Evolutionary conservation across 2,329 filamentous ascomycete species (phyloP).

Genomic region (Salinomyces thailandicus): DNA sequence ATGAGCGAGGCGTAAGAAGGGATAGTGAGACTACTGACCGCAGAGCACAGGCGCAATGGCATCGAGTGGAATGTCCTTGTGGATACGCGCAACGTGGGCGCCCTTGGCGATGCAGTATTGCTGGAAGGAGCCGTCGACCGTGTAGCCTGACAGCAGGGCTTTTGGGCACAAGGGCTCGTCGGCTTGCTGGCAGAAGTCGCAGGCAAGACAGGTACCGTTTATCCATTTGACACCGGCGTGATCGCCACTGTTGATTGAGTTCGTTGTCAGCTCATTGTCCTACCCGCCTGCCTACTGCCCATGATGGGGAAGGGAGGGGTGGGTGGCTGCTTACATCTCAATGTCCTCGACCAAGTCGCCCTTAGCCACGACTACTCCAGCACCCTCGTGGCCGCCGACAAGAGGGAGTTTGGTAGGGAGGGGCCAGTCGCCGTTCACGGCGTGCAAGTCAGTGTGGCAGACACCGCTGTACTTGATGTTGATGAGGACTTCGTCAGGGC

Average conservation of each 20-base stretch:
- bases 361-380: conserved; percentile 69
- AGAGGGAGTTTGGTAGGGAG: conserved; percentile 71
- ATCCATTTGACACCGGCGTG: conserved; percentile 85
- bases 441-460: conserved; percentile 76
- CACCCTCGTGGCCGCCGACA: conserved; percentile 70
- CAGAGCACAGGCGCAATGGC: conserved; percentile 63
- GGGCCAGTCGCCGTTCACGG: conserved; percentile 82
- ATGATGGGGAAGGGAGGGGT: not conserved
- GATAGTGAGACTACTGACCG: conserved; percentile 3
- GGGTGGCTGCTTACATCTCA: conserved; percentile 40
- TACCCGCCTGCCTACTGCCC: conserved; percentile 1
- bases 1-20: not conserved
- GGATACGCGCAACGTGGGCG: conserved; percentile 70
- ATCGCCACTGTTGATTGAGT: conserved; percentile 47
- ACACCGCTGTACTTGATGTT: conserved; percentile 87
- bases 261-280: not conserved
- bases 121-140: conserved; percentile 87
- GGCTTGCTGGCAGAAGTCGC: conserved; percentile 68
- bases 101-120: conserved; percentile 85
- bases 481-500: conserved; percentile 77
- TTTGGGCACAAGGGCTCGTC: conserved; percentile 77
- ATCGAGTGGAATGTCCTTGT: conserved; percentile 65
- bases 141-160: conserved; percentile 74
- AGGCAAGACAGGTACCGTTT: conserved; percentile 74
- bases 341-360: conserved; percentile 69